These are phyloP conservation scores for Neurospora tetraspora DNA, from an alignment of 495 filamentous ascomycete genomes.

Conservation along the genomic window DNA sequence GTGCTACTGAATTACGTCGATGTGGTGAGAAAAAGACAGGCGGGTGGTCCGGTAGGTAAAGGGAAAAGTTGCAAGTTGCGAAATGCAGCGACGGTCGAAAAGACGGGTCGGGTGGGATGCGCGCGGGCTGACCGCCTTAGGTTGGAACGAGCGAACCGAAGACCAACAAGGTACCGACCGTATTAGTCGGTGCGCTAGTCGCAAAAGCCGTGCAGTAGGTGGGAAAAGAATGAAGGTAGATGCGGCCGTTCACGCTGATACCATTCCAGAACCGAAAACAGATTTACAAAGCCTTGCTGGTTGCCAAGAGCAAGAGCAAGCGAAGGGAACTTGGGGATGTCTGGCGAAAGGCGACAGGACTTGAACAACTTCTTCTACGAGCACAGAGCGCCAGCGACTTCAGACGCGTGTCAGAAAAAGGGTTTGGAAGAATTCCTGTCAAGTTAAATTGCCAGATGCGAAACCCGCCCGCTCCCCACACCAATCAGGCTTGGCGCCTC, in stretches of 20 bases:
- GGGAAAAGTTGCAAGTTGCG: constrained; percentile 1
- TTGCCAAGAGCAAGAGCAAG: constrained; percentile 1
- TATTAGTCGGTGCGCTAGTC: neutral
- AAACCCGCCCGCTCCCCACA: constrained; percentile 6
- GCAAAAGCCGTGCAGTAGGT: no score
- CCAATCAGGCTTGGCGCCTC: constrained; percentile 12
- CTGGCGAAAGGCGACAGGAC: constrained; percentile 1
- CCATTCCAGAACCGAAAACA: neutral
- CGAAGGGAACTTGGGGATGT: neutral
- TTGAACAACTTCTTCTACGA: neutral
- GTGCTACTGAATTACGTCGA: constrained; percentile 8
- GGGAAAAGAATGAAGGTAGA: constrained; percentile 3
- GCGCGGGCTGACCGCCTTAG: constrained; percentile 3
- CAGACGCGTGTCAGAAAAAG: constrained; percentile 19
- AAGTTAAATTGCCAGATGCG: constrained; percentile 23
- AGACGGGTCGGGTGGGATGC: neutral
- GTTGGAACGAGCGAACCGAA: constrained; percentile 6
- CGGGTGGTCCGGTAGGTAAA: neutral
- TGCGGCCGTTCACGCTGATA: neutral
- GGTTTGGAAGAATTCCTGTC: constrained; percentile 12
- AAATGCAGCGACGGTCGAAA: constrained; percentile 4
- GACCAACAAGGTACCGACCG: neutral
- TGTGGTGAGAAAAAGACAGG: constrained; percentile 11
- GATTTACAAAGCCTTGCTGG: neutral
- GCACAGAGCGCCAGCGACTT: neutral